Conservation (phyloP, 225 moss, liverwort and hornwort species). For the Thuidium tamariscinum region DNA sequence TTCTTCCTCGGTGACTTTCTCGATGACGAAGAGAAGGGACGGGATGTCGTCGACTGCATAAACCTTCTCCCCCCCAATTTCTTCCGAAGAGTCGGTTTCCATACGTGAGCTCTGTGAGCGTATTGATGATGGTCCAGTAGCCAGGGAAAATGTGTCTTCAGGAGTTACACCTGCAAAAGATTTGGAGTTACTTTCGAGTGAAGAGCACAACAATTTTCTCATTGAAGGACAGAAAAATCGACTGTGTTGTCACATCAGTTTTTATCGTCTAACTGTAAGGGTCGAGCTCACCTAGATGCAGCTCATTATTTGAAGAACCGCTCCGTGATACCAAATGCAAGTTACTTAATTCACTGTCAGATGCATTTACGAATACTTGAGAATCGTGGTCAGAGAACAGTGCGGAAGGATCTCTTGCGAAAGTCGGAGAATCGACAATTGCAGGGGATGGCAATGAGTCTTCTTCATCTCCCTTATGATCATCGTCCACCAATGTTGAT, state of each 20-base stretch:
- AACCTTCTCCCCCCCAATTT: background rate
- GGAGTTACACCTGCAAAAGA: background rate
- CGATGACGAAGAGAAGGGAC: background rate
- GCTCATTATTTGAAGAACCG: background rate
- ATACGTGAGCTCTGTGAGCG: slow-evolving; percentile 8
- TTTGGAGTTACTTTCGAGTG: background rate
- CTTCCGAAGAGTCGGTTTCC: background rate
- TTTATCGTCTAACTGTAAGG: background rate
- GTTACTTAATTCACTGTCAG: background rate
- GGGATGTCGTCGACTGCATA: background rate
- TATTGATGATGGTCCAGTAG: background rate
- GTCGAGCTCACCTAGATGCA: background rate
- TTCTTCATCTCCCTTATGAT: background rate
- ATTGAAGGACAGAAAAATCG: background rate
- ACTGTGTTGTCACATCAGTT: background rate
- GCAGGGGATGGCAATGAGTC: background rate
- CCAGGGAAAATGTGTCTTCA: background rate
- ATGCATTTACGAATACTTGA: background rate
- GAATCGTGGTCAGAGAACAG: background rate
- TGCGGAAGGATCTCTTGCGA: background rate
- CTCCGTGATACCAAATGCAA: background rate
- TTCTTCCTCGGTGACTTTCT: slow-evolving; percentile 35
- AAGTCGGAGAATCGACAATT: background rate
- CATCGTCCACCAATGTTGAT: background rate
- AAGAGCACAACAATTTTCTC: background rate